These are phyloP conservation scores for Penicillium dipodomyicola DNA, from an alignment of 495 filamentous ascomycete species.

Conservation along the genomic window DNA sequence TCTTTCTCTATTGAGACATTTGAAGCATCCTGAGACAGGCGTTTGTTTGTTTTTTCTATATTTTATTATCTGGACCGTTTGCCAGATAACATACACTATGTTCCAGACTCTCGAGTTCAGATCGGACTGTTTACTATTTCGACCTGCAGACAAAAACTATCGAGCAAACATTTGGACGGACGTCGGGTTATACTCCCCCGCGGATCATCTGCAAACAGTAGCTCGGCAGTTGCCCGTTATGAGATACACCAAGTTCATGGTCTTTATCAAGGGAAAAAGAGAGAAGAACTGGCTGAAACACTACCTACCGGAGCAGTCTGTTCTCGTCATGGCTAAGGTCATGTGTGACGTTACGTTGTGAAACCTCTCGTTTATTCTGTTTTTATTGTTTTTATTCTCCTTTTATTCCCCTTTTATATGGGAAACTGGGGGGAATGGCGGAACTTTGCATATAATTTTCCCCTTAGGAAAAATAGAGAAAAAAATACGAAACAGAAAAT, in stretches of 20 bases:
- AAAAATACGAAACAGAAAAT: constrained; percentile 7
- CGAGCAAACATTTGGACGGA: constrained; percentile 31
- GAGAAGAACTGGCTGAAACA: constrained; percentile 21
- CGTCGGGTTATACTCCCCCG: constrained; percentile 15
- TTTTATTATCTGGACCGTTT: constrained; percentile 1
- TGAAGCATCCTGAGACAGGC: constrained; percentile 15
- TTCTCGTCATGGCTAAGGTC: constrained; percentile 31
- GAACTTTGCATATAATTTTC: constrained; percentile 33
- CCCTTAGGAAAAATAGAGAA: constrained; percentile 19
- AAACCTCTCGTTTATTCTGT: constrained; percentile 20
- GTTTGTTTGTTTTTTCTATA: constrained; percentile 1
- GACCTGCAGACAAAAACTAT: constrained; percentile 22
- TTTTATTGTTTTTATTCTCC: no score
- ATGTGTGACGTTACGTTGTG: constrained; percentile 41
- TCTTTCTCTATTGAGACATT: constrained; percentile 11
- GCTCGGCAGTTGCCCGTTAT: constrained; percentile 17
- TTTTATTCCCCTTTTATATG: no score
- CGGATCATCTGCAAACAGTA: constrained; percentile 32
- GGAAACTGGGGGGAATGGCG: constrained; percentile 17
- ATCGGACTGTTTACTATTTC: constrained; percentile 18
- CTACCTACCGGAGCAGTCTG: constrained; percentile 16
- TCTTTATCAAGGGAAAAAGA: not conserved
- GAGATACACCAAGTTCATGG: constrained; percentile 1
- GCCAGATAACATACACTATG: not conserved
- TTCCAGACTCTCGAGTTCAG: constrained; percentile 14